These are phyloP conservation scores for Diaporthe ilicicola DNA, from an alignment of 2,329 filamentous ascomycete species.

Conservation along the genomic window DNA sequence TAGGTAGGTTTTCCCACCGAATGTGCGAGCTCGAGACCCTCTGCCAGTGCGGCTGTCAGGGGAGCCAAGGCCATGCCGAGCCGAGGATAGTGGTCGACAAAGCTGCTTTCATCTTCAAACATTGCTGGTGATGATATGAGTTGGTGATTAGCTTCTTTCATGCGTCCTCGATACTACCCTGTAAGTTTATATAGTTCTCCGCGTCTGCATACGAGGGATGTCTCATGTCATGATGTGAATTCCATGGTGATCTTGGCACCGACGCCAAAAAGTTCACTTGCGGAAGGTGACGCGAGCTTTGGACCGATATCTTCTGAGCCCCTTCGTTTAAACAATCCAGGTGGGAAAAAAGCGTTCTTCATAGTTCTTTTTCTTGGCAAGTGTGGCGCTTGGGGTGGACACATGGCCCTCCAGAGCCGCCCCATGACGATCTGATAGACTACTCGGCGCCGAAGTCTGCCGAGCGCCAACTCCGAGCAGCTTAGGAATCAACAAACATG, in stretches of 20 bases:
- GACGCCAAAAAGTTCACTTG: neutral
- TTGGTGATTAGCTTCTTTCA: too few species aligned
- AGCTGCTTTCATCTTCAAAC: neutral
- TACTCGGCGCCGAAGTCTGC: neutral
- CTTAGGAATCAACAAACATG: neutral
- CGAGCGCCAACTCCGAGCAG: neutral
- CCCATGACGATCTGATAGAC: neutral
- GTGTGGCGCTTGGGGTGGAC: neutral
- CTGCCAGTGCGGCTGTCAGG: neutral
- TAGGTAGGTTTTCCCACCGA: neutral
- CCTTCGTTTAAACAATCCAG: neutral
- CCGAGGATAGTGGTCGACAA: neutral
- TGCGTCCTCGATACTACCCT: neutral
- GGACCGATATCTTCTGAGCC: neutral
- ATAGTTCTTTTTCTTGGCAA: neutral
- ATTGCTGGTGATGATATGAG: neutral
- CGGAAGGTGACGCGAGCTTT: neutral
- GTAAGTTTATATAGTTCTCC: neutral
- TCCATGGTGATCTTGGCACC: neutral
- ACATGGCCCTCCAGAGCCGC: neutral
- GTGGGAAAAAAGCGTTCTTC: neutral
- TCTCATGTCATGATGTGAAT: neutral
- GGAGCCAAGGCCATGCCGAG: neutral
- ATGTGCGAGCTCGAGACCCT: conserved; percentile 7
- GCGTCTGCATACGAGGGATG: rapidly evolving